Conservation (phyloP, 352 stramenopile species). For the Thalassiosira sp. region DNA sequence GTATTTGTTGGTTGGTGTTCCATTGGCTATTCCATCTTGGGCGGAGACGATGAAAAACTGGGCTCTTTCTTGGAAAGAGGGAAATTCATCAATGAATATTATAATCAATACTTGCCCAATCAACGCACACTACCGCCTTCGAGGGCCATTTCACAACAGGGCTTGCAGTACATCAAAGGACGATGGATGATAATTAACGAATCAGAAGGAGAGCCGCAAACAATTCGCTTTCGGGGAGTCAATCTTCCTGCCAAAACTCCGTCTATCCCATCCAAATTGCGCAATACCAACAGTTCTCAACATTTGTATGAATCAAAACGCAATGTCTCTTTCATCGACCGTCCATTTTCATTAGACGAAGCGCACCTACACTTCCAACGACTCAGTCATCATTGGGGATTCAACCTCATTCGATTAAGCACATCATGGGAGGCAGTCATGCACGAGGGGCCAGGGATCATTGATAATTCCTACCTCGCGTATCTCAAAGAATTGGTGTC, state of each 20-base stretch:
- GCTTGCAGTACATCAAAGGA: conserved; percentile 1
- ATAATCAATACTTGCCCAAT: not conserved
- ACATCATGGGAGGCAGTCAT: conserved; percentile 91
- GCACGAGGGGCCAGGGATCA: conserved; percentile 85
- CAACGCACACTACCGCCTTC: not conserved
- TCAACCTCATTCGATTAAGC: conserved; percentile 86
- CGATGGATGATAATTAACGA: not conserved
- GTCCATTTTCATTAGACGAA: conserved; percentile 87
- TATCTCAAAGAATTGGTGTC: conserved; percentile 84
- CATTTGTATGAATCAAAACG: conserved; percentile 29
- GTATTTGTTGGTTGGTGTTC: not conserved
- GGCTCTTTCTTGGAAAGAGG: not conserved
- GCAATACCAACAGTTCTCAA: conserved; percentile 3
- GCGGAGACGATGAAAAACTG: not conserved
- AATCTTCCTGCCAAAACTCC: conserved; percentile 5
- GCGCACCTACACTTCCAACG: conserved; percentile 85
- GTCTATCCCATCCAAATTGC: not conserved
- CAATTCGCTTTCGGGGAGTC: not conserved
- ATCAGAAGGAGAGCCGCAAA: not conserved
- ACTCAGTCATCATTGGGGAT: conserved; percentile 84
- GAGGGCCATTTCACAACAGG: not conserved
- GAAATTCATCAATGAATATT: not conserved
- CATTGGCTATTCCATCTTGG: not conserved
- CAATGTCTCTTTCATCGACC: conserved; percentile 84
- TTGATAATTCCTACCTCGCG: conserved; percentile 86